Conservation (phyloP, 192 early-diverging fungal species). For the Coemansia sp. region DNA sequence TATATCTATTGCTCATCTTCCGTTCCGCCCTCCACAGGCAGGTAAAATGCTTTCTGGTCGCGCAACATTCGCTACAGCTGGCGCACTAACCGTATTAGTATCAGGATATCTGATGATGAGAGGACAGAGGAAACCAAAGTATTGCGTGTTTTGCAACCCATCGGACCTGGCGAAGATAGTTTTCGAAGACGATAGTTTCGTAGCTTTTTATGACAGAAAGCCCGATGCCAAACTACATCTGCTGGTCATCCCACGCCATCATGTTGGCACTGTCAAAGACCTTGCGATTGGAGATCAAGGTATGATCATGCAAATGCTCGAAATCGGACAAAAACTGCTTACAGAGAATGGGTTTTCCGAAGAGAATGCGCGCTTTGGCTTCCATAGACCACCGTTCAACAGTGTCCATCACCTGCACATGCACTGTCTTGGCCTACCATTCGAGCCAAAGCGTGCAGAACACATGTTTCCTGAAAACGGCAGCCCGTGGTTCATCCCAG, state of each 20-base stretch:
- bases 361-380: constrained; percentile 39
- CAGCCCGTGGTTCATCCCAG: constrained; percentile 27
- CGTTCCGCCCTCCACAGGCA: background rate
- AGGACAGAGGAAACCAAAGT: constrained; percentile 34
- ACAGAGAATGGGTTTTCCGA: constrained; percentile 29
- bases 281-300: constrained; percentile 23
- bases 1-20: too few species aligned
- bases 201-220: constrained; percentile 50
- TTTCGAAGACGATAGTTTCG: constrained; percentile 37
- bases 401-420: constrained; percentile 54
- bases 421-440: constrained; percentile 54
- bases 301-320: constrained; percentile 42
- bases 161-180: constrained; percentile 28
- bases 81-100: constrained; percentile 8
- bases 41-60: constrained; percentile 13
- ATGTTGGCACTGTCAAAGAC: constrained; percentile 45
- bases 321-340: constrained; percentile 32
- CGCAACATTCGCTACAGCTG: constrained; percentile 4
- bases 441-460: constrained; percentile 29
- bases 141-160: constrained; percentile 46
- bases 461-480: constrained; percentile 34
- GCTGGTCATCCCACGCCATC: constrained; percentile 41
- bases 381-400: constrained; percentile 53
- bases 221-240: constrained; percentile 47
- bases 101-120: constrained; percentile 33